phyloP scores from a whole-genome alignment of 306 rosid species.

The Sechiopsis laciniata region DNA sequence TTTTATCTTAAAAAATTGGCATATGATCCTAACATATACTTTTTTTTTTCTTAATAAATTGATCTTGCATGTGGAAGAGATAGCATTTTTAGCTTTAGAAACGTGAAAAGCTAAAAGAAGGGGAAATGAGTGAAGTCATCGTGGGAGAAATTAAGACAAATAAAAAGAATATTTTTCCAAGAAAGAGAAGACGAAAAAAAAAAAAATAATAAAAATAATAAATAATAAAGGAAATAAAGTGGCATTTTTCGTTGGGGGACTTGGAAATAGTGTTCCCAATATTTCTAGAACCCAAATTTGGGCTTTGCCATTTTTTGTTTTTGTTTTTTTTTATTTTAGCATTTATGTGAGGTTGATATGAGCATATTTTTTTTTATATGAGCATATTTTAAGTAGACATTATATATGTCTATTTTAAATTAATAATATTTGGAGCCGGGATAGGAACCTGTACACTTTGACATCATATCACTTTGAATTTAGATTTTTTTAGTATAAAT shows the following conservation, averaged over 20 bases:
- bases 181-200: not conserved
- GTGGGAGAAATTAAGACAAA: constrained; percentile 7
- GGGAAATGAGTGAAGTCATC: not conserved
- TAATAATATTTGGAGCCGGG: too few relatives aligned
- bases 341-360: not conserved
- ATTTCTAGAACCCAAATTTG: not conserved
- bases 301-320: not conserved
- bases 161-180: not conserved
- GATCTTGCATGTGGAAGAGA: not conserved
- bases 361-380: not conserved
- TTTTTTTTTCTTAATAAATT: not conserved
- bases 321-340: too few relatives aligned
- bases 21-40: not conserved
- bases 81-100: not conserved
- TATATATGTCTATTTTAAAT: too few relatives aligned
- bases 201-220: not conserved
- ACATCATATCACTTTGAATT: too few relatives aligned
- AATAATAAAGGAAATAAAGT: not conserved
- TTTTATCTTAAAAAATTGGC: not conserved
- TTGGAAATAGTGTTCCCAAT: not conserved
- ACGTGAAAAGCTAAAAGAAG: not conserved
- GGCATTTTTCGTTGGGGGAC: not conserved
- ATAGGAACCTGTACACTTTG: too few relatives aligned
- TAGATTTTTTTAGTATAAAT: too few relatives aligned
- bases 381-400: too few relatives aligned